Conservation (phyloP, 78 protist species). For the slime mould (Dictyostelium discoideum) region dicty_2.7 NC_007088.5:3800501-3801000, state of each 20-base stretch:
- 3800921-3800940: conserved; percentile 56
- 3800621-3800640: not conserved
- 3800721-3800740: not conserved
- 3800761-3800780: not conserved
- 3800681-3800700: not conserved
- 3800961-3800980: conserved; percentile 4
- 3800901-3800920: conserved; percentile 24
- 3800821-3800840: conserved; percentile 23
- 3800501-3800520: not conserved
- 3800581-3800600: not conserved
- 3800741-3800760: conserved; percentile 22
- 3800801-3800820: conserved; percentile 33
- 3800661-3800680: not conserved
- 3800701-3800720: conserved; percentile 42
- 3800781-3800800: not conserved
- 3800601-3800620: not conserved
- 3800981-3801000: conserved; percentile 37
- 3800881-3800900: not conserved
- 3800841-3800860: conserved; percentile 19
- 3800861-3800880: conserved; percentile 12
- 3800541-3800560: not conserved
- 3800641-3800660: not conserved
- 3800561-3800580: not conserved
- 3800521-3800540: not conserved
- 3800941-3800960: conserved; percentile 22